phyloP scores from a whole-genome alignment of 805 yeast genomes.

The Hanseniaspora vineae region DNA sequence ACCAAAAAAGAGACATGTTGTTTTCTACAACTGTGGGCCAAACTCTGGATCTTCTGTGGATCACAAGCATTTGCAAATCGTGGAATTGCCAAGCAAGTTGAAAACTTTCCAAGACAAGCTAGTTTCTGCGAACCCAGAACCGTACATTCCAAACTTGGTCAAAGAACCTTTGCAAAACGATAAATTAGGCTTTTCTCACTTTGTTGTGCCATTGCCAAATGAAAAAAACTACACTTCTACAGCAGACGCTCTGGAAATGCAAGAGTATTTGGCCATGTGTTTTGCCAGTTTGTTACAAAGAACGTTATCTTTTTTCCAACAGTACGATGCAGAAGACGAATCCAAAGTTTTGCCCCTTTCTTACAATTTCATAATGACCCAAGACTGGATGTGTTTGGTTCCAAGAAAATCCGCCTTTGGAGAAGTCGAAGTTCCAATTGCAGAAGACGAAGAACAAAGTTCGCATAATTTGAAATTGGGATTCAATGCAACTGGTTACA shows the following conservation, averaged over 20 bases:
- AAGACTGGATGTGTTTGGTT: constrained; percentile 72
- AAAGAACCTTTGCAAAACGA: constrained; percentile 49
- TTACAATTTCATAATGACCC: constrained; percentile 73
- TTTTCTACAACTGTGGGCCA: constrained; percentile 82
- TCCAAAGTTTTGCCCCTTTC: constrained; percentile 30
- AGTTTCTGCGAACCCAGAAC: constrained; percentile 28
- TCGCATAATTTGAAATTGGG: constrained; percentile 38
- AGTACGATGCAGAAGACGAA: constrained; percentile 26
- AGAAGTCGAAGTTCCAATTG: constrained; percentile 15
- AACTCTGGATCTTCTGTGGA: constrained; percentile 89
- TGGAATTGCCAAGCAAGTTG: constrained; percentile 53
- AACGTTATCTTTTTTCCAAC: constrained; percentile 52
- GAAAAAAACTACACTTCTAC: constrained; percentile 17
- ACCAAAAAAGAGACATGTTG: constrained; percentile 45
- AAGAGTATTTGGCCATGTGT: constrained; percentile 49
- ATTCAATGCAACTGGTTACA: constrained; percentile 67
- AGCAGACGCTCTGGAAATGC: too few species aligned
- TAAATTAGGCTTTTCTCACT: constrained; percentile 72
- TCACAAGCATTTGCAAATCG: constrained; percentile 84
- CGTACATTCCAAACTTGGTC: constrained; percentile 41
- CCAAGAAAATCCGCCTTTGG: constrained; percentile 39
- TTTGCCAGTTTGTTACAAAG: constrained; percentile 66
- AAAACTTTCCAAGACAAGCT: constrained; percentile 42
- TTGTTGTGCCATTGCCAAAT: constrained; percentile 47
- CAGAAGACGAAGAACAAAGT: constrained; percentile 23